Conservation (phyloP, 768 basidiomycete species). For the Trametes elegans region DNA sequence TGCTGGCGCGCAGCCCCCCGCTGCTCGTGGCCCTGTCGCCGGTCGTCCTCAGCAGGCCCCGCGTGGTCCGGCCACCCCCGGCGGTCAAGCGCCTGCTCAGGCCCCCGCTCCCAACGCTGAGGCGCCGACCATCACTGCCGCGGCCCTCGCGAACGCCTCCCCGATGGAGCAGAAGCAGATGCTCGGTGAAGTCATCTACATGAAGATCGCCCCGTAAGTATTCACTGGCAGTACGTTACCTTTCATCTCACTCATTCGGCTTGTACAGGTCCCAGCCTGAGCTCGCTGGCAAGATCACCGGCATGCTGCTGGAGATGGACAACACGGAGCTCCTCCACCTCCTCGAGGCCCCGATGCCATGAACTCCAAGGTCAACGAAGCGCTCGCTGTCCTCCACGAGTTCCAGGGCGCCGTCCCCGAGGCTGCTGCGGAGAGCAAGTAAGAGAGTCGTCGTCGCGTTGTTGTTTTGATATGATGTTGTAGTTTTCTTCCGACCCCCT, state of each 20-base stretch:
- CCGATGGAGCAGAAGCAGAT: constrained; percentile 97
- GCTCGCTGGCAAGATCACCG: constrained; percentile 97
- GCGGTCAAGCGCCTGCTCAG: constrained; percentile 28
- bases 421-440: constrained; percentile 32
- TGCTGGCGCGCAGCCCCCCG: constrained; percentile 47
- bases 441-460: constrained; percentile 18
- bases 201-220: constrained; percentile 80
- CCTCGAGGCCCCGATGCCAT: constrained; percentile 80
- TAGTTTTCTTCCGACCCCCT: constrained; percentile 12
- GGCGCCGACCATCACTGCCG: constrained; percentile 58
- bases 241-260: constrained; percentile 4
- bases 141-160: constrained; percentile 55
- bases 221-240: too few species aligned
- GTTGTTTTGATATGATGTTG: constrained; percentile 25
- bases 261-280: constrained; percentile 74
- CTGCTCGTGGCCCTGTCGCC: constrained; percentile 37
- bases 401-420: constrained; percentile 44
- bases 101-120: constrained; percentile 48
- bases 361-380: constrained; percentile 89
- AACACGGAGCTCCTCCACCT: constrained; percentile 90
- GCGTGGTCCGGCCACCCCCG: constrained; percentile 25
- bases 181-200: constrained; percentile 95
- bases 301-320: constrained; percentile 99
- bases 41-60: constrained; percentile 30
- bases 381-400: constrained; percentile 84